These are phyloP conservation scores for Apiospora aurea DNA, from an alignment of 2,329 filamentous ascomycete genomes.

Conservation along the genomic window DNA sequence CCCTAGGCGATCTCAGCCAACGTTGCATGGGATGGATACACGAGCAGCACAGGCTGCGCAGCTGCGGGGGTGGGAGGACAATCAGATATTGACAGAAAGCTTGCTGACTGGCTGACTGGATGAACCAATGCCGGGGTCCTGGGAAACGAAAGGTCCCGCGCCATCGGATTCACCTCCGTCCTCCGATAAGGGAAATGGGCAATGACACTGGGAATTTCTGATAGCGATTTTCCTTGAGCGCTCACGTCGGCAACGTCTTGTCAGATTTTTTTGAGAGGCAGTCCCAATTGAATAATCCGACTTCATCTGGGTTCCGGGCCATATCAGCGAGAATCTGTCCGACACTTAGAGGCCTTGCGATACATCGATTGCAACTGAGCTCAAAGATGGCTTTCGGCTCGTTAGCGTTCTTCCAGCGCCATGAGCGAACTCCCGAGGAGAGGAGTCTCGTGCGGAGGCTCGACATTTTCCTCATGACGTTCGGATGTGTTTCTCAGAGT, in stretches of 20 bases:
- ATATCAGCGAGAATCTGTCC: background rate
- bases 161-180: conserved; percentile 5
- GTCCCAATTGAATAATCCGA: background rate
- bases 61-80: conserved; percentile 4
- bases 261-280: background rate
- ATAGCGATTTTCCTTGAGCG: background rate
- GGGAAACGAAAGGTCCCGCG: background rate
- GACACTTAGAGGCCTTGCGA: background rate
- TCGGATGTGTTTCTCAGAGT: conserved; percentile 45
- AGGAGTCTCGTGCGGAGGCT: conserved; percentile 42
- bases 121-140: background rate
- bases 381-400: conserved; percentile 27
- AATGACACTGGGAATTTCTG: background rate
- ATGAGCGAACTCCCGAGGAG: conserved; percentile 41
- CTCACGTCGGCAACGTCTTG: too few relatives aligned
- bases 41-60: background rate
- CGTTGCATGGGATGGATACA: conserved; percentile 12
- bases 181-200: conserved; percentile 10
- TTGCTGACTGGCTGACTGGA: conserved; percentile 4
- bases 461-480: conserved; percentile 46
- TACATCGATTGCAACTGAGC: background rate
- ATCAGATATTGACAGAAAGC: conserved; percentile 2
- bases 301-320: background rate
- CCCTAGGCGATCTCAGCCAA: background rate
- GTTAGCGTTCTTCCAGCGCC: conserved; percentile 34